phyloP scores from a whole-genome alignment of 2,329 filamentous ascomycete species.

The Xylariaceae sp. region DNA sequence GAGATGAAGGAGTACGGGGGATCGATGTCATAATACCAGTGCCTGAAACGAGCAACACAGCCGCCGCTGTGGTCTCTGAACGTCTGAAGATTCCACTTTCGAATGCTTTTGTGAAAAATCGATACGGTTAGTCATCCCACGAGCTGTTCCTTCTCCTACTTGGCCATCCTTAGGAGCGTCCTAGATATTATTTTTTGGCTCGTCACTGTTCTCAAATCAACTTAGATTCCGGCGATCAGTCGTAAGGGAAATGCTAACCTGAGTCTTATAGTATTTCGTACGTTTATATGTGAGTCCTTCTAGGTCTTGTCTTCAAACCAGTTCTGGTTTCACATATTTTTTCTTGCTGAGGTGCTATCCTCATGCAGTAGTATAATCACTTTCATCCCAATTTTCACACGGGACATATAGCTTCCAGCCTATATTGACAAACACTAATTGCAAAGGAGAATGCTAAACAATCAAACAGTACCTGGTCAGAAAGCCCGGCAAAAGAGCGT shows the following conservation, averaged over 20 bases:
- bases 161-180: no score
- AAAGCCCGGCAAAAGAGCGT: constrained; percentile 82
- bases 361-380: no score
- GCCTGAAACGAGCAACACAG: constrained; percentile 77
- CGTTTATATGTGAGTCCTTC: constrained; percentile 63
- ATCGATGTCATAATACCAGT: constrained; percentile 72
- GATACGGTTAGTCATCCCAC: constrained; percentile 17
- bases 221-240: no score
- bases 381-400: no score
- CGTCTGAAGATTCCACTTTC: constrained; percentile 72
- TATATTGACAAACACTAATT: no score
- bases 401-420: no score
- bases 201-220: no score
- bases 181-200: no score
- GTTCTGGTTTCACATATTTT: no score
- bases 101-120: constrained; percentile 51
- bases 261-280: constrained; percentile 61
- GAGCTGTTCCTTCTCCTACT: no score
- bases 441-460: not conserved
- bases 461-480: constrained; percentile 72
- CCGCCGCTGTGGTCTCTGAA: constrained; percentile 73
- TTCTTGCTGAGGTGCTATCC: no score
- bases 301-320: not conserved
- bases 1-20: constrained; percentile 66
- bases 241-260: no score